A percentile compares a stretch with the other conserved stretches of the same genome.
Evolutionary conservation across 352 stramenopile species (phyloP).

Genomic region (Phytophthora aleatoria): DNA sequence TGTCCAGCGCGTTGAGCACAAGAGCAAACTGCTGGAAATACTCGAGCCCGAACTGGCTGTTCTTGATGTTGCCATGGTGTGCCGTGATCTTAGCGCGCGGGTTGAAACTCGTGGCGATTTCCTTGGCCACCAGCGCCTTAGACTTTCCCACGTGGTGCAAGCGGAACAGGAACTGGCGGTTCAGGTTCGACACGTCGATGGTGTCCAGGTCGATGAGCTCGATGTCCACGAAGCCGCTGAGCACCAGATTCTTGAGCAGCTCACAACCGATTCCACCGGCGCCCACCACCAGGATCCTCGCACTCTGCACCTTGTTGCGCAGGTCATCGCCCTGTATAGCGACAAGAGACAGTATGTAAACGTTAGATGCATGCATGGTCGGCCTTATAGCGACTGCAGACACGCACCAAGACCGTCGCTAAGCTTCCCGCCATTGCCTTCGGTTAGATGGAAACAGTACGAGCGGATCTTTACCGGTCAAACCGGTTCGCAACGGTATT

Average conservation of each 20-base stretch:
- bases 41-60: slow-evolving; percentile 88
- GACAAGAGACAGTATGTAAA: neutral
- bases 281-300: slow-evolving; percentile 96
- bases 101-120: slow-evolving; percentile 91
- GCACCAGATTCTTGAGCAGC: slow-evolving; percentile 99
- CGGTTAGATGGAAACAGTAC: neutral
- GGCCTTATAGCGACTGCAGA: neutral
- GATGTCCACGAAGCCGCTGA: slow-evolving; percentile 94
- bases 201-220: slow-evolving; percentile 98
- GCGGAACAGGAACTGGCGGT: slow-evolving; percentile 99
- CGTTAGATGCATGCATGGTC: neutral
- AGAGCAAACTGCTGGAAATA: slow-evolving; percentile 97
- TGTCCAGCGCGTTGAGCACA: slow-evolving; percentile 99
- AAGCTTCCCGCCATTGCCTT: slow-evolving; percentile 34
- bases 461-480: slow-evolving; percentile 1
- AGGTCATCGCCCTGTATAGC: slow-evolving; percentile 58
- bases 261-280: slow-evolving; percentile 99
- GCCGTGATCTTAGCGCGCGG: slow-evolving; percentile 88
- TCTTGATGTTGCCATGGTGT: slow-evolving; percentile 98
- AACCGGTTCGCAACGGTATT: neutral
- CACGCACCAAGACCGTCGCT: slow-evolving; percentile 58
- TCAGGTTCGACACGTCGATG: slow-evolving; percentile 99
- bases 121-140: slow-evolving; percentile 92
- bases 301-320: slow-evolving; percentile 67
- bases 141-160: slow-evolving; percentile 96